Evolutionary conservation across 768 basidiomycete species (phyloP).

Genomic region (Termitomyces sp.): DNA sequence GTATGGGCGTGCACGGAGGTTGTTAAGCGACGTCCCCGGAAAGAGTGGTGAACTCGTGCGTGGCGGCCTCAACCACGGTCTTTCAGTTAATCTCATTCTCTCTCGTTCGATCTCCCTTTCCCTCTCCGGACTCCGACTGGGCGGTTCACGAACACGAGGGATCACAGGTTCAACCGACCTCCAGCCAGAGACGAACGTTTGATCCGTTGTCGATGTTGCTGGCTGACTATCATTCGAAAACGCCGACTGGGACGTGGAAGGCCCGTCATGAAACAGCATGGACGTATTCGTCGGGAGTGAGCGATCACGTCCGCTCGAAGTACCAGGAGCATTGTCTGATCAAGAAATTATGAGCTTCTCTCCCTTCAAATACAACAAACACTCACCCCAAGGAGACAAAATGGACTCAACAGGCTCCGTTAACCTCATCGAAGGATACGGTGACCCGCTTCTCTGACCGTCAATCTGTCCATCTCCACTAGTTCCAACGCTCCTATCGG

Average conservation of each 20-base stretch:
- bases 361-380: not conserved
- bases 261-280: conserved; percentile 6
- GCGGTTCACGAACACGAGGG: not conserved
- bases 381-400: not conserved
- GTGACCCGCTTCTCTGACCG: not conserved
- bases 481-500: not conserved
- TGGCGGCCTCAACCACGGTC: not conserved
- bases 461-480: not conserved
- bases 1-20: conserved; percentile 9
- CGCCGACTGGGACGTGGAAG: not conserved
- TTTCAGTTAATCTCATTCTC: not conserved
- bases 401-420: not conserved
- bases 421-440: not conserved
- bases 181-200: not conserved
- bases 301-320: not conserved
- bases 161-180: not conserved
- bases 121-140: not conserved
- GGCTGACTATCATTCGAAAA: not conserved
- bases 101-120: not conserved
- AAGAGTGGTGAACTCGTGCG: not conserved
- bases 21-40: not conserved
- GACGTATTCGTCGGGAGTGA: conserved; percentile 5
- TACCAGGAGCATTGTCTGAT: not conserved
- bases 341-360: not conserved
- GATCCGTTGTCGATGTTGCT: not conserved